Conservation (phyloP, 2,329 filamentous ascomycete species). For the Aureobasidium sp. region DNA sequence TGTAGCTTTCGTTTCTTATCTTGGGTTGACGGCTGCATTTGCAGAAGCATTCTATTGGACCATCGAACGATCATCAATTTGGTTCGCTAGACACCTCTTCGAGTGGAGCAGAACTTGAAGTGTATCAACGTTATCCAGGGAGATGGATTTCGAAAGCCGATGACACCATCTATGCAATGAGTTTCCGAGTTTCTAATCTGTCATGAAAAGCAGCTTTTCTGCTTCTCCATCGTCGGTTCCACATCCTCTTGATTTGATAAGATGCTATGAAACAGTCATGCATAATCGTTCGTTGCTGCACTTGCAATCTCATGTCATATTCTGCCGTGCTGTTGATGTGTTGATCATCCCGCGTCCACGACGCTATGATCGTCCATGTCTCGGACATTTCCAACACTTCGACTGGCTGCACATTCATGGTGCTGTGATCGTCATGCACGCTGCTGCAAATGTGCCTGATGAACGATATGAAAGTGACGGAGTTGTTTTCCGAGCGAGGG, state of each 20-base stretch:
- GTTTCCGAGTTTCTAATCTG: neutral
- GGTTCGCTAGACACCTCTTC: neutral
- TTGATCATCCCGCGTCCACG: neutral
- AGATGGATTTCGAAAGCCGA: neutral
- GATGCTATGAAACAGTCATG: too few species aligned
- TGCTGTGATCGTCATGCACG: neutral
- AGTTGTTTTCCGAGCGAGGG: neutral
- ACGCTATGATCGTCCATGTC: neutral
- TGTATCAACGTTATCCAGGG: neutral
- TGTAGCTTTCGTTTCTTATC: neutral
- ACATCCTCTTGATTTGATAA: too few species aligned
- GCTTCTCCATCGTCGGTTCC: too few species aligned
- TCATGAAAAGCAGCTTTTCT: neutral
- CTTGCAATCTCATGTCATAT: neutral
- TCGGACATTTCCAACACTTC: neutral
- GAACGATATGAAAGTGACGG: neutral
- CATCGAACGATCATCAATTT: neutral
- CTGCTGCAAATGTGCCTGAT: neutral
- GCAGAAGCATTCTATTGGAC: constrained; percentile 1
- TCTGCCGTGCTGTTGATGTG: neutral
- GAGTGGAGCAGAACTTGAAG: neutral
- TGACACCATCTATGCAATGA: neutral
- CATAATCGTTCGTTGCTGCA: neutral
- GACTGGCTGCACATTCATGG: neutral
- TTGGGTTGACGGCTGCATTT: neutral